Conservation (phyloP, 192 early-diverging fungal genomes). For the Backusella tuberculispora region DNA sequence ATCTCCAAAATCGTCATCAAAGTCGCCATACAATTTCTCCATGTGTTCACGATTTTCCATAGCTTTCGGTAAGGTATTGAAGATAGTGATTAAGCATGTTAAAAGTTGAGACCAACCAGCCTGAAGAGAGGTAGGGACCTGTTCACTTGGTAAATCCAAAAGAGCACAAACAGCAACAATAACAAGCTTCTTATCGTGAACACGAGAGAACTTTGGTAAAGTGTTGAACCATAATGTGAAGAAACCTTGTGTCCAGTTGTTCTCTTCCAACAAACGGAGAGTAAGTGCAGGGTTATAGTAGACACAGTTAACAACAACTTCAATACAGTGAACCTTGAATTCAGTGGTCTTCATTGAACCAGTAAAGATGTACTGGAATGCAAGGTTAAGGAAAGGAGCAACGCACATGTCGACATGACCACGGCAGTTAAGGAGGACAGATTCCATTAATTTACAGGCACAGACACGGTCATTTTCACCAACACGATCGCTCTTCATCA, state of each 20-base stretch:
- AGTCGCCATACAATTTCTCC: constrained; percentile 58
- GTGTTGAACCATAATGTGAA: constrained; percentile 80
- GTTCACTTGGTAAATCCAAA: constrained; percentile 68
- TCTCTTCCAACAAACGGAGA: constrained; percentile 77
- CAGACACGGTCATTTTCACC: constrained; percentile 80
- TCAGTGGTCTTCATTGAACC: constrained; percentile 63
- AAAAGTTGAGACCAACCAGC: constrained; percentile 77
- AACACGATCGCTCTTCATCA: constrained; percentile 77
- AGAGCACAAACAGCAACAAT: constrained; percentile 80
- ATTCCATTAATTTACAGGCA: constrained; percentile 85
- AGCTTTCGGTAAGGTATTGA: constrained; percentile 77
- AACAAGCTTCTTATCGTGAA: constrained; percentile 94
- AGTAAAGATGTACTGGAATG: constrained; percentile 65
- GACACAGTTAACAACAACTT: constrained; percentile 82
- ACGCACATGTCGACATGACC: constrained; percentile 82
- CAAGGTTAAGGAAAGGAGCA: constrained; percentile 71
- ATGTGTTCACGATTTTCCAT: constrained; percentile 56
- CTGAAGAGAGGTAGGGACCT: constrained; percentile 75
- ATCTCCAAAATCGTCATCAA: constrained; percentile 54
- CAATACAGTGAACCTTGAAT: constrained; percentile 78
- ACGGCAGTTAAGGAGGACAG: constrained; percentile 82
- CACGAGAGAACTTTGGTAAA: constrained; percentile 74
- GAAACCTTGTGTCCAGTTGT: constrained; percentile 74
- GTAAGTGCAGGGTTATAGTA: constrained; percentile 87
- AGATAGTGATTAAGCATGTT: constrained; percentile 69